These are phyloP conservation scores for Micractinium sp. DNA, from an alignment of 139 green algal genomes.

Conservation along the genomic window DNA sequence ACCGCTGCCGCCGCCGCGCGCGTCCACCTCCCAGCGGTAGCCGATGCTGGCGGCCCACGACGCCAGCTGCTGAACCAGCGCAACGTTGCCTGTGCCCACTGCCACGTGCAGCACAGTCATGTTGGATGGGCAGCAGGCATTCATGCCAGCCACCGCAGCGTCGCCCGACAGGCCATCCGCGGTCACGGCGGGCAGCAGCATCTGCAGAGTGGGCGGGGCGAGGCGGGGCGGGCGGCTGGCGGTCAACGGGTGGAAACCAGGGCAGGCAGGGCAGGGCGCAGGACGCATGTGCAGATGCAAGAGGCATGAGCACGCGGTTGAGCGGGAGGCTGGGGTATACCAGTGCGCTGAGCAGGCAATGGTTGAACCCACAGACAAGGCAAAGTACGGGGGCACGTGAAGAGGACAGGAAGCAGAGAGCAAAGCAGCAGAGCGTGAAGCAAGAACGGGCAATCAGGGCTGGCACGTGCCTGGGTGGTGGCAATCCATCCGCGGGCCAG, in stretches of 20 bases:
- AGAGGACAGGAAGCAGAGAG: not conserved
- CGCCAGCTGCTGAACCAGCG: conserved; percentile 34
- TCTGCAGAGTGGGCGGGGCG: not conserved
- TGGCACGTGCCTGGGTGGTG: not conserved
- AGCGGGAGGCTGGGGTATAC: too few species aligned
- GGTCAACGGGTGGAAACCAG: not conserved
- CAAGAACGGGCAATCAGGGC: not conserved
- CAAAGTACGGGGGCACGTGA: not conserved
- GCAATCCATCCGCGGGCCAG: conserved; percentile 34
- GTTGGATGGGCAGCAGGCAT: conserved; percentile 1
- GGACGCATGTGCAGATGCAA: too few species aligned
- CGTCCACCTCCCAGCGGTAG: conserved; percentile 6
- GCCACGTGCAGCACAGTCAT: conserved; percentile 45
- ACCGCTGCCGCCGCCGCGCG: not conserved
- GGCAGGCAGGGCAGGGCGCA: not conserved
- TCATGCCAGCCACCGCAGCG: conserved; percentile 19
- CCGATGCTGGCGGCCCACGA: conserved; percentile 21
- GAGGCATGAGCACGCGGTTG: not conserved
- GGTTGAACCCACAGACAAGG: too few species aligned
- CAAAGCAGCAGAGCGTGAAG: not conserved
- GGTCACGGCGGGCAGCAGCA: conserved; percentile 42
- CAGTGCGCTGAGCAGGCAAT: too few species aligned
- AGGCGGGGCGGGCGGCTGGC: not conserved
- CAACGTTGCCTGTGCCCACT: conserved; percentile 34
- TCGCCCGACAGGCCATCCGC: not conserved